Evolutionary conservation across 2,329 filamentous ascomycete species (phyloP).

Genomic region (Epichloe gansuensis): DNA sequence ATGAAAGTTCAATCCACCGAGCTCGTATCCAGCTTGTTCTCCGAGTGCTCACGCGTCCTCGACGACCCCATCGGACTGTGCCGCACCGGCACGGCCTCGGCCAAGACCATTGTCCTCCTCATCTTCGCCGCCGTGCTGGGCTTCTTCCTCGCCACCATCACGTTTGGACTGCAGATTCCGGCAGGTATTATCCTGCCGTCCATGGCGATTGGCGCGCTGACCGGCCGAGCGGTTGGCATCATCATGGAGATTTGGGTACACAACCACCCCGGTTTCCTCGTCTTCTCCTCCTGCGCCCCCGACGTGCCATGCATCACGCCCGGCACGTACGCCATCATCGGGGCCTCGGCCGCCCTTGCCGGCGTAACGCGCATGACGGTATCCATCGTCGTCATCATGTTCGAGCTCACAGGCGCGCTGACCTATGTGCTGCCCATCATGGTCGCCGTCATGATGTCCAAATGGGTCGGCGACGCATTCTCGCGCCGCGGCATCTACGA

Average conservation of each 20-base stretch:
- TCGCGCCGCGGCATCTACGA: constrained; percentile 92
- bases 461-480: constrained; percentile 96
- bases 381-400: constrained; percentile 98
- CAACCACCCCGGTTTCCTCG: constrained; percentile 61
- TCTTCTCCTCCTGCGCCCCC: constrained; percentile 71
- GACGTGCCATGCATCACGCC: constrained; percentile 84
- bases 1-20: constrained; percentile 89
- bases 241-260: constrained; percentile 80
- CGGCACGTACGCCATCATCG: constrained; percentile 92
- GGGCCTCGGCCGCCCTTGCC: constrained; percentile 84
- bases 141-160: constrained; percentile 74
- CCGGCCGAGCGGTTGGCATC: constrained; percentile 80
- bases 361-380: constrained; percentile 95
- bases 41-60: constrained; percentile 70
- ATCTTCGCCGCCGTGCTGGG: constrained; percentile 73
- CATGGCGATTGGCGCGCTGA: constrained; percentile 87
- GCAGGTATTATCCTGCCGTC: constrained; percentile 93
- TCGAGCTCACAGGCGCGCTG: constrained; percentile 90
- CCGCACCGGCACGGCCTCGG: constrained; percentile 72
- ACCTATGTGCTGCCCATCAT: constrained; percentile 97
- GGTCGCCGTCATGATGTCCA: constrained; percentile 95
- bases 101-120: constrained; percentile 70
- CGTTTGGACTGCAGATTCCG: constrained; percentile 88
- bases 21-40: constrained; percentile 82
- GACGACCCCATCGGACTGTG: constrained; percentile 88